phyloP scores from a whole-genome alignment of 306 rosid species.

The Rubus parviflorus region DNA sequence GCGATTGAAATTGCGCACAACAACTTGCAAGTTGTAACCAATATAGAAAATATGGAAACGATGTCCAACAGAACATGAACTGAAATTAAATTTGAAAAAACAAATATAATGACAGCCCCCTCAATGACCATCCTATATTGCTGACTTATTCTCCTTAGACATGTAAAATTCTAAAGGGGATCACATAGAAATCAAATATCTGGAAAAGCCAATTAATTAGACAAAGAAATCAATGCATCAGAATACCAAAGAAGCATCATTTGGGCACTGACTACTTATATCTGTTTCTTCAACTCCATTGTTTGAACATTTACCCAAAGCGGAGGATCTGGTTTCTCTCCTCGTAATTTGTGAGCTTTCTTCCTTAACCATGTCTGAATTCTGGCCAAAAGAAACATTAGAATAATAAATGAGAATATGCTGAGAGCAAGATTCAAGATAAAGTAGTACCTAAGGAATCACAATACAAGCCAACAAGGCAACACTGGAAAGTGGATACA shows the following conservation, averaged over 20 bases:
- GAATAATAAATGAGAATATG: neutral
- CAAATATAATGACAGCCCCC: neutral
- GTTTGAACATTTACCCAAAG: conserved; percentile 39
- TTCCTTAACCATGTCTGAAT: conserved; percentile 52
- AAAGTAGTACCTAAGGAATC: neutral
- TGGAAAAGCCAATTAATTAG: neutral
- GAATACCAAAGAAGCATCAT: neutral
- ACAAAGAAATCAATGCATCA: neutral
- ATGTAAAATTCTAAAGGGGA: too few relatives aligned
- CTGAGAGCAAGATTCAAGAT: neutral
- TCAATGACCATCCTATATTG: neutral
- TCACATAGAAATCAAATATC: neutral
- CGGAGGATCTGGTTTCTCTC: conserved; percentile 66
- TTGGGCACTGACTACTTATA: conserved; percentile 29
- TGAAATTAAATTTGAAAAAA: neutral
- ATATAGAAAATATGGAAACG: neutral
- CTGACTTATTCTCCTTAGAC: too few relatives aligned
- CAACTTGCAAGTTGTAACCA: neutral
- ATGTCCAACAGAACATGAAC: too few relatives aligned
- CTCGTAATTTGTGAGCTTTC: conserved; percentile 46
- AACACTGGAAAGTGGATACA: neutral
- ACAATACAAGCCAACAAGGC: neutral
- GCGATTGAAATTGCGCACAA: neutral
- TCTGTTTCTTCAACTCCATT: too few relatives aligned
- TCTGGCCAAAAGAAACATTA: neutral